Base-by-base conservation (phyloP, 1,139 yeast genomes). In the Pichia sp. region DNA sequence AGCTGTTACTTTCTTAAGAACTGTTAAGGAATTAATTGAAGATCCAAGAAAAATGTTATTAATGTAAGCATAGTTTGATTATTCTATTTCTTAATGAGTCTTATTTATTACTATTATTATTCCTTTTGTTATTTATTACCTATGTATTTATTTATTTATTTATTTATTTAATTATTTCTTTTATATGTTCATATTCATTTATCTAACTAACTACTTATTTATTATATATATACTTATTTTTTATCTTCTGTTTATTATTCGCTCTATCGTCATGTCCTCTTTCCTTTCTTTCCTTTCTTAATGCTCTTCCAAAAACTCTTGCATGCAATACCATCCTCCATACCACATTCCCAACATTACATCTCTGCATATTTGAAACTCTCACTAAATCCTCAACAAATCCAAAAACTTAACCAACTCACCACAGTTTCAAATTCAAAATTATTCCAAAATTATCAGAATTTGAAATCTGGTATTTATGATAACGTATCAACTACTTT, bases 21-120 rank as follows among this genome's bases (percentile, higher is more conserved):
- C 96, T 47, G 83, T 93, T 61, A 93, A 93, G 80, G 99, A 93
- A 76, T 84, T 88, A 73, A 87, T 93, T 65, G 99, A 95, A 77
- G 99, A 93, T 72, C 99, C 99, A 73, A 87, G 96, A 80, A 93
- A 89, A 80, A 93, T 93, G 99, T 81, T 93, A 70, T 80, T 93
- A 70, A 62, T 66, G 65, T 67, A 53, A 60, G 25, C 3, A 22
- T 22, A 22, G 3, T 22, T 28, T 4, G 7, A 28, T 28, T n/a
- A n/a, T 5, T 28, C 11, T 6, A 28, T 10, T 6, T 3, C n/a
- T 31, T 5, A 31, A 22, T 22, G 25, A 22, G 4, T 22, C 25
- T 22, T 22, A 22, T 22, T 22, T 22, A 22, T 22, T 22, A 22
- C 25, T 22, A 22, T 4, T 22, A 22, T 22, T 22, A 22, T 22